Evolutionary conservation across 169 alveolate genomes (phyloP).

Genomic region (Eimeria falciformis): DNA sequence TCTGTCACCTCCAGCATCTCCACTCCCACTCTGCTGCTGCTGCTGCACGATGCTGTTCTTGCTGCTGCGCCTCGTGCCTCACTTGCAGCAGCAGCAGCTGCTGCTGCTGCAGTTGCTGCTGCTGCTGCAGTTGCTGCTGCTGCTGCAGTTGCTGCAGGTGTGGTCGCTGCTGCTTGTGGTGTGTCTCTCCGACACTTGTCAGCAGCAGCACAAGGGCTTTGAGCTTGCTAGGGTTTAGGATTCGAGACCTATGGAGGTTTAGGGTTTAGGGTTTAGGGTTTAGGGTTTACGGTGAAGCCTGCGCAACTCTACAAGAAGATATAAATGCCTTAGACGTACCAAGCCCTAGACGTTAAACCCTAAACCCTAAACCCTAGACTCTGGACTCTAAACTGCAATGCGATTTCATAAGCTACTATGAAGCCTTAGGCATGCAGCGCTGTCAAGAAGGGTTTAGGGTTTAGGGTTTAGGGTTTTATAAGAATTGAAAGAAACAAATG

Average conservation of each 20-base stretch:
- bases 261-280: constrained; percentile 41
- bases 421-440: no score
- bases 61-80: not conserved
- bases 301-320: not conserved
- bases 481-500: not conserved
- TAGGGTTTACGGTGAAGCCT: not conserved
- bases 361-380: not conserved
- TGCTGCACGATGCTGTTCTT: not conserved
- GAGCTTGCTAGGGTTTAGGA: not conserved
- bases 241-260: not conserved
- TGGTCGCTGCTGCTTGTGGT: not conserved
- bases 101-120: not conserved
- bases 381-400: not conserved
- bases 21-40: no score
- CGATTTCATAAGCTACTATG: no score
- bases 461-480: constrained; percentile 18
- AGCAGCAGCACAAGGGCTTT: not conserved
- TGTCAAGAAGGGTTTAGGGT: constrained; percentile 15
- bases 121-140: not conserved
- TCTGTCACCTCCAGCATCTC: not conserved
- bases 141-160: not conserved
- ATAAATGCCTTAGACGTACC: not conserved
- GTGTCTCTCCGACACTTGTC: no score
- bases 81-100: not conserved
- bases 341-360: not conserved